A percentile compares a stretch with the other conserved stretches of the same genome.
phyloP scores from a whole-genome alignment of 768 basidiomycete genomes.

The Ramaria sp. region DNA sequence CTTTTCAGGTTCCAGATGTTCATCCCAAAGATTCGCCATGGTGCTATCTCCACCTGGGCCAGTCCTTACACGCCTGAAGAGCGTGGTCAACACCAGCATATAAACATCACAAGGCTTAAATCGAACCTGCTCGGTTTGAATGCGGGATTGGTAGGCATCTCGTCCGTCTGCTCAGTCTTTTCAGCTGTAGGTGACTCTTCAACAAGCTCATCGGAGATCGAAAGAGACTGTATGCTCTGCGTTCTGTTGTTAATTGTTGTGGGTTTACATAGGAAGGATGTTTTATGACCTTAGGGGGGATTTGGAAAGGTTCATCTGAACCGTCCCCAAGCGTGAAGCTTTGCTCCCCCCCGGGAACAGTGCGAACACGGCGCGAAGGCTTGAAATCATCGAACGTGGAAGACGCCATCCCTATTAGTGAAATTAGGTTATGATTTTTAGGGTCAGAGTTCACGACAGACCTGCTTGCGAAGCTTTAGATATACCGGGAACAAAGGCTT shows the following conservation, averaged over 20 bases:
- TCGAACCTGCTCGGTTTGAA: slow-evolving; percentile 42
- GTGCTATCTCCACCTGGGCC: slow-evolving; percentile 20
- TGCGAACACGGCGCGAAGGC: slow-evolving; percentile 47
- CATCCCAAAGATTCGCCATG: slow-evolving; percentile 34
- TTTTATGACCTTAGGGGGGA: slow-evolving; percentile 15
- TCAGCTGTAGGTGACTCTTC: slow-evolving; percentile 4
- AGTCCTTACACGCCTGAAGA: slow-evolving; percentile 23
- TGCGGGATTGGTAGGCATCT: slow-evolving; percentile 14
- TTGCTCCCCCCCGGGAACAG: slow-evolving; percentile 40
- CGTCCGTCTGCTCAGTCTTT: slow-evolving; percentile 18
- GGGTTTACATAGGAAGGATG: background rate
- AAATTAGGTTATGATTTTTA: background rate
- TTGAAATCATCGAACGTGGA: slow-evolving; percentile 26
- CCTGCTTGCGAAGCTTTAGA: slow-evolving; percentile 7
- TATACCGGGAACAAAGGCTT: slow-evolving; percentile 11
- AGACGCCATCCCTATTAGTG: slow-evolving; percentile 7
- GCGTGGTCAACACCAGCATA: background rate
- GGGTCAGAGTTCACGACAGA: slow-evolving; percentile 2
- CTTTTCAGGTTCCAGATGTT: slow-evolving; percentile 25
- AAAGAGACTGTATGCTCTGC: background rate
- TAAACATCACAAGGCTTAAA: background rate
- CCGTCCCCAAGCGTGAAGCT: slow-evolving; percentile 33
- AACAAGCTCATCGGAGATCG: slow-evolving; percentile 2
- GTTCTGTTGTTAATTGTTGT: background rate
- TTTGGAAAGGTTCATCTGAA: slow-evolving; percentile 28